Base-by-base conservation (phyloP, 192 early-diverging fungal species). In the Dimargaris cristalligena region DNA sequence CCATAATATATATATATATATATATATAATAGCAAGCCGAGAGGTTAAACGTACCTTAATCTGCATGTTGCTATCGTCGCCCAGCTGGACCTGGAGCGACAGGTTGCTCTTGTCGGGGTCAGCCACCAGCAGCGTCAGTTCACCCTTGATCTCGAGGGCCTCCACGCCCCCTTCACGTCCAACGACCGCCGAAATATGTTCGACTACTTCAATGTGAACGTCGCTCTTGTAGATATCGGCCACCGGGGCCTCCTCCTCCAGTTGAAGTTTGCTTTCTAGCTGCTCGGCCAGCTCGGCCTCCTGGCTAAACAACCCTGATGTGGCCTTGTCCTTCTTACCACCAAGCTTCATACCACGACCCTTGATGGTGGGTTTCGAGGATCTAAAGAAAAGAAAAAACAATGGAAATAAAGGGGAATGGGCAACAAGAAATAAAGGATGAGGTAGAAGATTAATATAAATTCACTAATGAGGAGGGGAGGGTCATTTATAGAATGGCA, bases 291-390 rank as follows among this genome's bases (percentile, higher is more conserved):
- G 35, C 55, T 57, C 55, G n/a, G 23, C 31, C 20, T 47, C 58
- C 8, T 59, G 34, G 60, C 44, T 20, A 10, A 60, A 60, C 60
- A 60, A 16, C 18, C 31, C 34, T 25, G 49, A 45, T 2, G 14
- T 33, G 4, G 38, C 22, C 35, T 34, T 33, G 3, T 60, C 52
- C 32, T 60, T 80, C 70, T 95, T 97, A 46, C 83, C 79, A 35
- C 94, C 92, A n/a, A 97, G 76, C 68, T 92, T 82, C 92, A 94
- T 98, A 31, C 92, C 92, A 58, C 88, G 86, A 10, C 80, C 81
- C 68, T 77, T 77, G 35, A 78, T 71, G 14, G 65, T 52, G 20
- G 73, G 58, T 20, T 64, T 59, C 66, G 66, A 29, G 75, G 47
- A 59, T 11, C 35, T 66, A 32, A 67, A n/a, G n/a, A n/a, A n/a